phyloP scores from a whole-genome alignment of 192 early-diverging fungal genomes.

The Paraglomus occultum region DNA sequence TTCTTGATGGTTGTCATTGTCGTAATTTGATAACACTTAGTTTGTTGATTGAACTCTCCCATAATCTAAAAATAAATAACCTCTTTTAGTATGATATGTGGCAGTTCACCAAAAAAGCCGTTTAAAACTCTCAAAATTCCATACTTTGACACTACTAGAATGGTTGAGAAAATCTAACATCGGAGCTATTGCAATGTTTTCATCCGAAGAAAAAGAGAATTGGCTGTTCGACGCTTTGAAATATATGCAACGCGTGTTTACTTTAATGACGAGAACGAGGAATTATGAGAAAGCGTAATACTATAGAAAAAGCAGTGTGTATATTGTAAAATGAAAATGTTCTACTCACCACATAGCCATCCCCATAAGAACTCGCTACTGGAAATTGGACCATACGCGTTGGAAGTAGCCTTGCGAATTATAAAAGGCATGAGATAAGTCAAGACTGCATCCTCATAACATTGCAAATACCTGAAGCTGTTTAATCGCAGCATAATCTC shows the following conservation, averaged over 20 bases:
- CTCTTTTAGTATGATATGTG: not conserved
- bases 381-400: conserved; percentile 1
- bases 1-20: conserved; percentile 56
- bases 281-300: not conserved
- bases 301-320: not conserved
- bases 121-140: conserved; percentile 30
- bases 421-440: too few relatives aligned
- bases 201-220: conserved; percentile 28
- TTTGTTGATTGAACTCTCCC: conserved; percentile 46
- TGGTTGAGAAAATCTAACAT: conserved; percentile 79
- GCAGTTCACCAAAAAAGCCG: not conserved
- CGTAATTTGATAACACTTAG: conserved; percentile 62
- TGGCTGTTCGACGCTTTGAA: conserved; percentile 38
- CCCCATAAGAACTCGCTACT: conserved; percentile 53
- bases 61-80: conserved; percentile 39
- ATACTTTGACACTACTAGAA: conserved; percentile 53
- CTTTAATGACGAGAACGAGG: conserved; percentile 28
- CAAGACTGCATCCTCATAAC: too few relatives aligned
- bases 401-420: too few relatives aligned
- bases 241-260: conserved; percentile 60
- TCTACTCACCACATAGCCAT: conserved; percentile 58
- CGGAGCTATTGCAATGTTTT: conserved; percentile 71
- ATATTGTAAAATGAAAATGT: not conserved
- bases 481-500: conserved; percentile 36
- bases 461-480: not conserved